Conservation (phyloP, 164 flowering plant species). For the Annona cherimola region DNA sequence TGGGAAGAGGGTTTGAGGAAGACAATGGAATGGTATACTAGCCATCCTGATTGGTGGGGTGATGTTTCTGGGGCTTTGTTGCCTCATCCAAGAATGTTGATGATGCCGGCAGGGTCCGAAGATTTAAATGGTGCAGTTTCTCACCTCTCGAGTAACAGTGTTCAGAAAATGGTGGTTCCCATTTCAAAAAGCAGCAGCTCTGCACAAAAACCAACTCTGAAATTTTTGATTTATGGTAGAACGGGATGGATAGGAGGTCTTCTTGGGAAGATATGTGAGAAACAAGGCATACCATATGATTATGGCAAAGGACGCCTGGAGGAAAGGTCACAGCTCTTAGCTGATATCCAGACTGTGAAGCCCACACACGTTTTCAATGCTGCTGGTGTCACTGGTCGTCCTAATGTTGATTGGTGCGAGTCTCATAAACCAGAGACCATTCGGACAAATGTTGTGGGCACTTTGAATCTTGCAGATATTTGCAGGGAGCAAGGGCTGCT, state of each 20-base stretch:
- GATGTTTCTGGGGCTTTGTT: slow-evolving; percentile 64
- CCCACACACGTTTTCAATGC: slow-evolving; percentile 29
- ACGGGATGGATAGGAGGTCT: slow-evolving; percentile 44
- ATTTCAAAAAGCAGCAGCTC: slow-evolving; percentile 6
- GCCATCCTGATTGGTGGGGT: slow-evolving; percentile 81
- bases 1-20: slow-evolving; percentile 71
- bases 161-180: slow-evolving; percentile 20
- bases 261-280: slow-evolving; percentile 22
- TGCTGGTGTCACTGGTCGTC: slow-evolving; percentile 27
- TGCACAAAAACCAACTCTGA: slow-evolving; percentile 18
- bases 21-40: slow-evolving; percentile 66
- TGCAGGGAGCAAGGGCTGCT: slow-evolving; percentile 20
- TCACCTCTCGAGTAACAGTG: slow-evolving; percentile 5
- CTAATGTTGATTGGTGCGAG: slow-evolving; percentile 29
- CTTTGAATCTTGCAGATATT: slow-evolving; percentile 22
- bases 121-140: slow-evolving; percentile 20
- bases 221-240: slow-evolving; percentile 63
- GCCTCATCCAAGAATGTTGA: slow-evolving; percentile 70
- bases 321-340: slow-evolving; percentile 14
- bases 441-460: slow-evolving; percentile 22
- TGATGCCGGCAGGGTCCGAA: slow-evolving; percentile 70
- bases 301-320: slow-evolving; percentile 24
- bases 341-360: slow-evolving; percentile 20
- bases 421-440: slow-evolving; percentile 26
- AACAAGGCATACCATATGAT: slow-evolving; percentile 23